A percentile compares a stretch with the other conserved stretches of the same genome.
Conservation (phyloP, 148 eudicot genomes). For the Rhododendron kiyosumense region DNA sequence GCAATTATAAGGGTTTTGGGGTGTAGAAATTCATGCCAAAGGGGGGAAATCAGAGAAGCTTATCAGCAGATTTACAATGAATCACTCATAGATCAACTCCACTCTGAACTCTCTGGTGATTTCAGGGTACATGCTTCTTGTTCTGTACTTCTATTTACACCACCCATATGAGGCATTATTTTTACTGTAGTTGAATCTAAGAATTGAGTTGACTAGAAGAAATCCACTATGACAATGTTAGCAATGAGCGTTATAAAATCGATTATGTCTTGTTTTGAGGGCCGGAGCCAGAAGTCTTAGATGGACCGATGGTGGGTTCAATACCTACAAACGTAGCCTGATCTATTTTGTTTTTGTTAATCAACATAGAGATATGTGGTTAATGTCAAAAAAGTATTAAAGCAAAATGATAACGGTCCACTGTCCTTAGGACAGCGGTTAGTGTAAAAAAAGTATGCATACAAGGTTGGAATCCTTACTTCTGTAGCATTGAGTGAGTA, state of each 20-base stretch:
- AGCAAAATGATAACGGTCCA: background rate
- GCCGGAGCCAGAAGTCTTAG: background rate
- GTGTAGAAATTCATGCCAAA: slow-evolving; percentile 63
- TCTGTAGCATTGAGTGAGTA: background rate
- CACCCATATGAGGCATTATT: background rate
- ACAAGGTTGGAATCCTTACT: background rate
- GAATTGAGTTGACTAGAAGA: background rate
- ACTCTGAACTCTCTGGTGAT: slow-evolving; percentile 70
- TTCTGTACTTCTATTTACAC: background rate
- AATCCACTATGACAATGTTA: background rate
- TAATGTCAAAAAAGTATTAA: no score
- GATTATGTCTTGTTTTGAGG: background rate
- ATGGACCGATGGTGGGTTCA: background rate
- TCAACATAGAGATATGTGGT: background rate
- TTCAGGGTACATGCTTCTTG: slow-evolving; percentile 32
- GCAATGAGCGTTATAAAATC: background rate
- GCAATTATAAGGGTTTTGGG: slow-evolving; percentile 54
- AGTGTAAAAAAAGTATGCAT: background rate
- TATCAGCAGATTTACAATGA: slow-evolving; percentile 51
- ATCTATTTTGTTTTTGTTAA: background rate
- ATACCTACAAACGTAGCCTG: background rate
- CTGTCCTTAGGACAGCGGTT: background rate
- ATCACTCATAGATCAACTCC: slow-evolving; percentile 47
- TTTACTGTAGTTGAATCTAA: background rate
- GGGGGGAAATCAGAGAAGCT: slow-evolving; percentile 54